Percentiles rank a stretch among this genome's conserved stretches.
These are phyloP conservation scores for Phytopythium helicoides DNA, from an alignment of 352 stramenopile genomes.

Conservation along the genomic window DNA sequence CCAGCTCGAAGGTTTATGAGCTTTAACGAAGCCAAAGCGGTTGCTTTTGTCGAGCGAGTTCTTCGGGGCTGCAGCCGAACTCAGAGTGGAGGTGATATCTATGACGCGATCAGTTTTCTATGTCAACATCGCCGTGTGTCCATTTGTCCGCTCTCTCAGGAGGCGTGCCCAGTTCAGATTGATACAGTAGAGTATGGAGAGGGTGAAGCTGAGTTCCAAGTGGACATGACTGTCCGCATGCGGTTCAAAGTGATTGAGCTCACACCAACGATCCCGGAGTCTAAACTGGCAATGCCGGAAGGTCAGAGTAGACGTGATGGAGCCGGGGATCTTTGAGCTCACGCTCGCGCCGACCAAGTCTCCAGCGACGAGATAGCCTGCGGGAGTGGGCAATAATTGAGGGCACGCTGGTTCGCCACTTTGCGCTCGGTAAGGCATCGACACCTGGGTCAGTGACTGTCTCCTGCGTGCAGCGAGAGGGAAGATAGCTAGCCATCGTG, in stretches of 20 bases:
- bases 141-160: slow-evolving; percentile 68
- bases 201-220: slow-evolving; percentile 25
- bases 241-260: slow-evolving; percentile 73
- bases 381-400: slow-evolving; percentile 56
- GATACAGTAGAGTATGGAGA: slow-evolving; percentile 25
- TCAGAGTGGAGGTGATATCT: slow-evolving; percentile 78
- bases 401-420: slow-evolving; percentile 51
- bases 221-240: slow-evolving; percentile 68
- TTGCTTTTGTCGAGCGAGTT: slow-evolving; percentile 72
- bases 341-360: background rate
- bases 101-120: slow-evolving; percentile 76
- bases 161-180: slow-evolving; percentile 57
- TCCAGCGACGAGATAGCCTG: slow-evolving; percentile 14
- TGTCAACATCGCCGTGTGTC: slow-evolving; percentile 55
- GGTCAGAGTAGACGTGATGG: background rate
- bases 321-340: too few species aligned
- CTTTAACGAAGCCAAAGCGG: slow-evolving; percentile 43
- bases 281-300: slow-evolving; percentile 4
- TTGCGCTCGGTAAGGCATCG: slow-evolving; percentile 50
- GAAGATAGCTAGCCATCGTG: slow-evolving; percentile 3
- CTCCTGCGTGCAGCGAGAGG: slow-evolving; percentile 15
- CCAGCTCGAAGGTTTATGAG: slow-evolving; percentile 33
- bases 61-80: slow-evolving; percentile 66
- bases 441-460: slow-evolving; percentile 52
- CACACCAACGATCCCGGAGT: slow-evolving; percentile 16